Evolutionary conservation across 176 grass and related monocot species (phyloP).

Genomic region (Otatea glauca): DNA sequence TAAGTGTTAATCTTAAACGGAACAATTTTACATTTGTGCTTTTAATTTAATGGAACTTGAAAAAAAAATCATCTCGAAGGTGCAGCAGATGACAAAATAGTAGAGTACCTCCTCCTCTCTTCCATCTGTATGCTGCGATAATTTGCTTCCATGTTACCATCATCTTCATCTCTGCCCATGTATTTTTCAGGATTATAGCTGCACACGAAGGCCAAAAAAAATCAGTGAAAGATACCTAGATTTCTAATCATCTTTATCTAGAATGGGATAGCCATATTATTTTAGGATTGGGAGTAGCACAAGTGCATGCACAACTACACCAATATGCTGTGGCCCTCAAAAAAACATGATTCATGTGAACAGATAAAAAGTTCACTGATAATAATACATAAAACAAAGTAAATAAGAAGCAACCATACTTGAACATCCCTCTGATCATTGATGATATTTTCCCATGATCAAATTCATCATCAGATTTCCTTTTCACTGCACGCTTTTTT

Average conservation of each 20-base stretch:
- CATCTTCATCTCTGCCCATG: conserved; percentile 61
- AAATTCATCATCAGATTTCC: conserved; percentile 43
- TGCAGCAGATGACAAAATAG: not conserved
- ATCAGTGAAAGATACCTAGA: not conserved
- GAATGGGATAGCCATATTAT: not conserved
- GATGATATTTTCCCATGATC: conserved; percentile 41
- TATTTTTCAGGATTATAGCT: conserved; percentile 74
- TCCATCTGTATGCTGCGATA: conserved; percentile 78
- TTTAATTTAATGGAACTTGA: not conserved
- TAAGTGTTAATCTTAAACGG: not conserved
- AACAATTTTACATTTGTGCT: not conserved
- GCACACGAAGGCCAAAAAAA: conserved; percentile 46
- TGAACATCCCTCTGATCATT: conserved; percentile 52
- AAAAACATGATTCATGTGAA: not conserved
- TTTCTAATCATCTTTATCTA: not conserved
- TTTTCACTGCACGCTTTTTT: conserved; percentile 42
- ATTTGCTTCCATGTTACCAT: conserved; percentile 76
- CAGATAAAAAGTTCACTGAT: not conserved
- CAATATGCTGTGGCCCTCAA: not conserved
- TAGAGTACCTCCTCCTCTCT: conserved; percentile 72
- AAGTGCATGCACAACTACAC: not conserved
- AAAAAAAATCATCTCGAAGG: too few species aligned
- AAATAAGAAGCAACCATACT: conserved; percentile 32
- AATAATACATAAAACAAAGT: conserved; percentile 2
- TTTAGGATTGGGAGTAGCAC: not conserved